phyloP scores from a whole-genome alignment of 805 yeast genomes.

The Candida hispaniensis region DNA sequence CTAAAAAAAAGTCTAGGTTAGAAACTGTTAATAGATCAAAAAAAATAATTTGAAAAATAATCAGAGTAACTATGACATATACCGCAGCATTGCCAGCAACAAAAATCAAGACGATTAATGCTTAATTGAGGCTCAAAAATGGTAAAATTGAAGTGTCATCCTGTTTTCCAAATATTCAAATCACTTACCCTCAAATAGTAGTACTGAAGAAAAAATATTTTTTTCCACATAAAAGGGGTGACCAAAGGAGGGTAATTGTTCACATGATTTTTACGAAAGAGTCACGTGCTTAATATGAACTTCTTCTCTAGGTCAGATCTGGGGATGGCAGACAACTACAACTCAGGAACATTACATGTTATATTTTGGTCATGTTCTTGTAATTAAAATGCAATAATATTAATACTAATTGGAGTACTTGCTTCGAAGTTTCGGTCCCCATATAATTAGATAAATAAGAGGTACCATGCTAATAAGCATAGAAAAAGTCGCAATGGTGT shows the following conservation, averaged over 20 bases:
- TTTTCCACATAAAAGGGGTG: constrained; percentile 2
- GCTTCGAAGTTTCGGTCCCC: too few relatives aligned
- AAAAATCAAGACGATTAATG: constrained; percentile 16
- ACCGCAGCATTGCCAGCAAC: constrained; percentile 17
- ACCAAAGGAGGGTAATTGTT: neutral
- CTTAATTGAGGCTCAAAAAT: constrained; percentile 9
- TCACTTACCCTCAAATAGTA: constrained; percentile 6
- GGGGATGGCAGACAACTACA: too few relatives aligned
- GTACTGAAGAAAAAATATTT: constrained; percentile 13
- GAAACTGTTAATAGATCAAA: neutral
- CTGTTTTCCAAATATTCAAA: neutral
- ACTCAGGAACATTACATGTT: too few relatives aligned
- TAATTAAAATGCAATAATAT: too few relatives aligned
- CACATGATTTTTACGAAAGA: neutral
- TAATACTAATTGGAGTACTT: too few relatives aligned
- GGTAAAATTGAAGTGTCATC: constrained; percentile 15
- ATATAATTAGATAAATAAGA: neutral
- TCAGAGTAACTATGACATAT: constrained; percentile 17
- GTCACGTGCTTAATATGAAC: neutral
- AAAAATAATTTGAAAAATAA: neutral
- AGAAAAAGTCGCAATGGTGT: constrained; percentile 39
- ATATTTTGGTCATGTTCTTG: too few relatives aligned
- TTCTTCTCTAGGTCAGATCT: too few relatives aligned
- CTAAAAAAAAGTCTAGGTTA: too few relatives aligned
- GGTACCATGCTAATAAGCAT: constrained; percentile 19